Conservation (phyloP, 257 asterid species). For the Nicotiana tabacum region DNA sequence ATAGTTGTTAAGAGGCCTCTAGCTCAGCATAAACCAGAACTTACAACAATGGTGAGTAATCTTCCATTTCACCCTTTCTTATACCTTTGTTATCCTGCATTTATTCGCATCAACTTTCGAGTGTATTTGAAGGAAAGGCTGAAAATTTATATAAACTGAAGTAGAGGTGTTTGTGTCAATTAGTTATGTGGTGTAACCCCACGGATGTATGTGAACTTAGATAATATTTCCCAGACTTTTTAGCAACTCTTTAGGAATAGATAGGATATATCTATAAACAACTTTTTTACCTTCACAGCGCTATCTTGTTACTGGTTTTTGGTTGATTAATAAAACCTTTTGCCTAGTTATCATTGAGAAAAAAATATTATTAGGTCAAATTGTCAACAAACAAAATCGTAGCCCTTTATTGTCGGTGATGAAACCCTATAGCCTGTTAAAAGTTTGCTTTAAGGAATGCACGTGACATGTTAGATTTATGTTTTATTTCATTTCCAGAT, state of each 20-base stretch:
- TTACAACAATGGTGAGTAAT: slow-evolving; percentile 86
- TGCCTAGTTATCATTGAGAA: background rate
- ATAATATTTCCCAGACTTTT: background rate
- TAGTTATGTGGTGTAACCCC: background rate
- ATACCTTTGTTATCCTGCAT: background rate
- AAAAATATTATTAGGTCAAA: too few relatives aligned
- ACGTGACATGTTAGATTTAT: too few relatives aligned
- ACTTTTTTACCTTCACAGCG: background rate
- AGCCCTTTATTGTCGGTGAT: too few relatives aligned
- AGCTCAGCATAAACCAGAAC: slow-evolving; percentile 99
- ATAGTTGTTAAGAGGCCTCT: slow-evolving; percentile 98
- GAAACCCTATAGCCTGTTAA: too few relatives aligned
- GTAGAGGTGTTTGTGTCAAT: background rate
- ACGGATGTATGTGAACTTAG: background rate
- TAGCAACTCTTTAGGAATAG: background rate
- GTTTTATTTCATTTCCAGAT: background rate
- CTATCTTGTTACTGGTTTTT: background rate
- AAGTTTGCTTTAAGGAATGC: background rate
- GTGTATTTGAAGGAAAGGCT: background rate
- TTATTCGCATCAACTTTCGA: background rate
- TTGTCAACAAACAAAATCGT: too few relatives aligned
- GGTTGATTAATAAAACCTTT: background rate
- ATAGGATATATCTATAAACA: background rate
- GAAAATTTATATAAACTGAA: background rate
- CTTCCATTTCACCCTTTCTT: background rate